A percentile compares a stretch with the other conserved stretches of the same genome.
These are phyloP conservation scores for Chlorella sp. DNA, from an alignment of 139 green algal species.

Conservation along the genomic window DNA sequence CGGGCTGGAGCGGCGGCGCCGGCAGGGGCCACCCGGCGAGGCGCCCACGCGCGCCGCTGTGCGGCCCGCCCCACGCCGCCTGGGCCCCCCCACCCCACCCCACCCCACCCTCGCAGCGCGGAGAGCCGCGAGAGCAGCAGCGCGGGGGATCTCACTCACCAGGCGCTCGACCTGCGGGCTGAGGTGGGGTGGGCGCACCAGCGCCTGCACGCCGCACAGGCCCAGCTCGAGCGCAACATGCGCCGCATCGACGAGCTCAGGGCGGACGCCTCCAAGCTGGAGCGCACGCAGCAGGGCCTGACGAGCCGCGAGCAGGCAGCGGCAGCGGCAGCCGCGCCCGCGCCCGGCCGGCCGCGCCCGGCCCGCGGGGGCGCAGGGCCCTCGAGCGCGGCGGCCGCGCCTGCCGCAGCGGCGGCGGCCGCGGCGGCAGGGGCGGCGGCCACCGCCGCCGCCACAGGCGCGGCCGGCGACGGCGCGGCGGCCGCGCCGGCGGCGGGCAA, in stretches of 20 bases:
- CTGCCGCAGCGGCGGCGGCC: neutral
- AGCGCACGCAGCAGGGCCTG: constrained; percentile 1
- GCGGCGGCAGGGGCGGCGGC: neutral
- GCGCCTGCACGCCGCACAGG: constrained; percentile 36
- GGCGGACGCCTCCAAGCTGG: constrained; percentile 48
- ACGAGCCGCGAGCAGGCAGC: no score
- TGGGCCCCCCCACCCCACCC: no score
- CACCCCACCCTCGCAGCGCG: no score
- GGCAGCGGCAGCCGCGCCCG: neutral
- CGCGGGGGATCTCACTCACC: constrained; percentile 55
- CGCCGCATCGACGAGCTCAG: constrained; percentile 70
- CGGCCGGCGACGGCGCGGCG: no score
- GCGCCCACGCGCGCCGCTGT: no score
- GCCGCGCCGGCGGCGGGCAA: neutral
- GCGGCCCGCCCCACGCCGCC: no score
- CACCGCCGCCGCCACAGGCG: neutral
- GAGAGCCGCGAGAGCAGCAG: constrained; percentile 50
- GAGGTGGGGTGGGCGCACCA: constrained; percentile 60
- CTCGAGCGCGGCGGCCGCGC: no score
- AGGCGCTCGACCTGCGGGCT: constrained; percentile 52
- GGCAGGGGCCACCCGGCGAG: no score
- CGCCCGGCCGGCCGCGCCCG: neutral
- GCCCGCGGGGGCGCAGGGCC: neutral
- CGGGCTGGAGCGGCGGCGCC: no score
- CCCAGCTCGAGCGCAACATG: constrained; percentile 66